These are phyloP conservation scores for Fusarium sp. DNA, from an alignment of 2,329 filamentous ascomycete genomes.

Conservation along the genomic window DNA sequence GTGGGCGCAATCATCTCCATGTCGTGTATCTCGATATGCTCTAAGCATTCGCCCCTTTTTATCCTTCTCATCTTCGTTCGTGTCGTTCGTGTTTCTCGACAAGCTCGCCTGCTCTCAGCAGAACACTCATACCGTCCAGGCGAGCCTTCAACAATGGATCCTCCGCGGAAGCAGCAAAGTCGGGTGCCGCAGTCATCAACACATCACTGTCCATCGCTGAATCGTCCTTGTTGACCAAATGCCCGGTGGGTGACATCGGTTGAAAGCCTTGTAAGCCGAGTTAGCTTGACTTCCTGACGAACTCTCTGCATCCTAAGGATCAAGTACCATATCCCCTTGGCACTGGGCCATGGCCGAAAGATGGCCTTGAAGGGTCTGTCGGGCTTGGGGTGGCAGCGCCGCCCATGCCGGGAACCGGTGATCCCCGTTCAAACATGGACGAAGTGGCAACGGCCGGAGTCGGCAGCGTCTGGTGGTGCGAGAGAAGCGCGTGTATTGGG, in stretches of 20 bases:
- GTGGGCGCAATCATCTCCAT: background rate
- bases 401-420: slow-evolving; percentile 32
- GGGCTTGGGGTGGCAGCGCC: slow-evolving; percentile 42
- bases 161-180: slow-evolving; percentile 34
- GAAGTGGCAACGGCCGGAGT: slow-evolving; percentile 22
- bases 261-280: slow-evolving; percentile 48
- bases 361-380: slow-evolving; percentile 41
- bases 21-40: background rate
- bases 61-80: slow-evolving; percentile 26
- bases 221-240: slow-evolving; percentile 47
- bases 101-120: slow-evolving; percentile 69
- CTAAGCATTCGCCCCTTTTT: background rate
- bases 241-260: slow-evolving; percentile 48
- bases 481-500: slow-evolving; percentile 65
- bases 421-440: slow-evolving; percentile 37
- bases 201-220: slow-evolving; percentile 47
- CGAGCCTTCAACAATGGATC: slow-evolving; percentile 41
- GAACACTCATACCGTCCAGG: slow-evolving; percentile 68
- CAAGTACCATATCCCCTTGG: slow-evolving; percentile 53
- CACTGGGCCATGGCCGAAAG: slow-evolving; percentile 40
- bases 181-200: slow-evolving; percentile 46
- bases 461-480: slow-evolving; percentile 53
- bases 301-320: slow-evolving; percentile 25
- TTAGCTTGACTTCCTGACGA: slow-evolving; percentile 46
- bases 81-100: slow-evolving; percentile 58